These are phyloP conservation scores for Podospora conica DNA, from an alignment of 495 filamentous ascomycete genomes.

Conservation along the genomic window DNA sequence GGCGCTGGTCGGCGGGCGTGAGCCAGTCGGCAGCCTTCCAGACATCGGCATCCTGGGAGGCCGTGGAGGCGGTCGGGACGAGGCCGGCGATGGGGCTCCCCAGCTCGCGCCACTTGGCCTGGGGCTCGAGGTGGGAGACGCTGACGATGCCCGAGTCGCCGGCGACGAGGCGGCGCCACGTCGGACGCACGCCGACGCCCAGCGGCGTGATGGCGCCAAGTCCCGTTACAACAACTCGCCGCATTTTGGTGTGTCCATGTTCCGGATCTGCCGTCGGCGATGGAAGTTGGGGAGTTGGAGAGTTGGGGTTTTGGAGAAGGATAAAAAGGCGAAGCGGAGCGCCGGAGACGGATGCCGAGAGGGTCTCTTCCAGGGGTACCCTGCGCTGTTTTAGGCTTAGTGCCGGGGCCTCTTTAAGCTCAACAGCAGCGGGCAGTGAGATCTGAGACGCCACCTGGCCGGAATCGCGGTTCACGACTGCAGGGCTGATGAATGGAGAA, in stretches of 20 bases:
- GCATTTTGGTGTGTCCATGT: slow-evolving; percentile 49
- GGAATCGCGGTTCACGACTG: neutral
- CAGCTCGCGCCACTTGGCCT: slow-evolving; percentile 54
- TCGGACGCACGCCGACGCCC: slow-evolving; percentile 68
- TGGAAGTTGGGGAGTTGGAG: neutral
- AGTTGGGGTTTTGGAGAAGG: neutral
- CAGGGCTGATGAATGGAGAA: neutral
- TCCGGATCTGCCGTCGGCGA: neutral
- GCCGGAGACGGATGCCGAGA: neutral
- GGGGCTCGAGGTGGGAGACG: slow-evolving; percentile 49
- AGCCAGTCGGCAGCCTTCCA: slow-evolving; percentile 79
- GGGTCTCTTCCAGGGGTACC: neutral
- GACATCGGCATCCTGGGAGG: slow-evolving; percentile 26
- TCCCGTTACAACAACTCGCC: slow-evolving; percentile 92
- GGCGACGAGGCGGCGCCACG: slow-evolving; percentile 76
- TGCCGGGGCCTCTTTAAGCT: neutral
- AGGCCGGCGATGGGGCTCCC: slow-evolving; percentile 80
- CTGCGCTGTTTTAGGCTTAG: neutral
- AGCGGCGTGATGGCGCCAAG: slow-evolving; percentile 89
- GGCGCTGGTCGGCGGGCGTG: slow-evolving; percentile 60
- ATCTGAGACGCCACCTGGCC: slow-evolving; percentile 9
- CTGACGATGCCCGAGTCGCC: slow-evolving; percentile 75
- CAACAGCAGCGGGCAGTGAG: neutral
- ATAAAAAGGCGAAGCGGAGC: neutral
- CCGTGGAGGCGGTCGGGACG: slow-evolving; percentile 48